A percentile compares a stretch with the other conserved stretches of the same genome.
Evolutionary conservation across 306 rosid species (phyloP).

Genomic region (Prosopis cineraria): DNA sequence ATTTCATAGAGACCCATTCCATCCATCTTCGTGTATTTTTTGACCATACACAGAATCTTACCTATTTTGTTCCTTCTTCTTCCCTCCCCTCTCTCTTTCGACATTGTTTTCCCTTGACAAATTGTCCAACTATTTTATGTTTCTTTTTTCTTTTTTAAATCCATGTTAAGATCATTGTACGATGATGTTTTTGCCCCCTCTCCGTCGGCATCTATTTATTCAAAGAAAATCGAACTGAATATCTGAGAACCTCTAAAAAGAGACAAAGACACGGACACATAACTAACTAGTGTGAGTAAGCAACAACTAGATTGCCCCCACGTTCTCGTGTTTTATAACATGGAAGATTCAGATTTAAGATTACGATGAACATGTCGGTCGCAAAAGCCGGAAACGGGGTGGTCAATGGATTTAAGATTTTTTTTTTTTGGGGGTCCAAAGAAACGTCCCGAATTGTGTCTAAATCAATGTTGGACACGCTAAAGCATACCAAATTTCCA

Average conservation of each 20-base stretch:
- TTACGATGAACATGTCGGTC: conserved; percentile 3
- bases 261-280: not conserved
- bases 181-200: not conserved
- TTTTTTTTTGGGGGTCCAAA: conserved; percentile 32
- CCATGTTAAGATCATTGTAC: not conserved
- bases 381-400: too few relatives aligned
- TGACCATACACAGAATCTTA: not conserved
- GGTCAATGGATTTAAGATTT: conserved; percentile 31
- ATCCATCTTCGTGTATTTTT: not conserved
- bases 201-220: not conserved
- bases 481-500: conserved; percentile 23
- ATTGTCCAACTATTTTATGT: not conserved
- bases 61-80: not conserved
- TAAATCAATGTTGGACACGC: conserved; percentile 33
- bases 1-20: not conserved
- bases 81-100: not conserved
- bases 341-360: not conserved
- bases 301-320: conserved; percentile 17
- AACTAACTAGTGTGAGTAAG: not conserved
- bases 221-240: not conserved
- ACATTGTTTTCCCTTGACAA: not conserved
- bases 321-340: not conserved
- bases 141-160: too few relatives aligned
- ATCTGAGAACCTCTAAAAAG: not conserved
- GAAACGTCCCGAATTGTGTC: conserved; percentile 33